Conservation (phyloP, 2,329 filamentous ascomycete genomes). For the Tricladium varicosporioides region DNA sequence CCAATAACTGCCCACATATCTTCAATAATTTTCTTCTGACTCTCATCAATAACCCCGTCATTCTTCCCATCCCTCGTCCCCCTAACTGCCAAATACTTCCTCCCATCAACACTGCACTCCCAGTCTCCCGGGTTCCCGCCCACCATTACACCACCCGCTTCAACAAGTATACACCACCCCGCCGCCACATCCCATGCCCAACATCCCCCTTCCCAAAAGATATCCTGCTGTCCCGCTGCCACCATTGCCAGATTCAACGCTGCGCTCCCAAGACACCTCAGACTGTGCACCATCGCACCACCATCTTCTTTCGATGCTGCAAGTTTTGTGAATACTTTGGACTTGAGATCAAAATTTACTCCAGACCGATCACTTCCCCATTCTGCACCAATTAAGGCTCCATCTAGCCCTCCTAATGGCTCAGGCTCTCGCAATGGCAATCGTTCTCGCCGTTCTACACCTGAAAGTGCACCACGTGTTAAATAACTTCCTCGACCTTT, state of each 20-base stretch:
- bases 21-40: slow-evolving; percentile 58
- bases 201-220: slow-evolving; percentile 81
- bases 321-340: slow-evolving; percentile 61
- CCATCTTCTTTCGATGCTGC: slow-evolving; percentile 57
- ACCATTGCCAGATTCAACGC: slow-evolving; percentile 74
- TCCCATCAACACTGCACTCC: slow-evolving; percentile 57
- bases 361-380: slow-evolving; percentile 71
- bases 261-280: slow-evolving; percentile 70
- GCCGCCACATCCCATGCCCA: slow-evolving; percentile 87
- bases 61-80: slow-evolving; percentile 50
- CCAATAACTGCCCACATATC: slow-evolving; percentile 64
- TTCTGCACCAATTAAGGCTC: slow-evolving; percentile 66
- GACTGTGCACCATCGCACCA: slow-evolving; percentile 73
- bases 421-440: slow-evolving; percentile 48
- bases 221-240: slow-evolving; percentile 67
- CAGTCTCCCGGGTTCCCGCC: slow-evolving; percentile 73
- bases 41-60: too few relatives aligned
- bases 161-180: slow-evolving; percentile 72
- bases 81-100: slow-evolving; percentile 62
- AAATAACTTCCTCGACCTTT: slow-evolving; percentile 53
- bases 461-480: too few relatives aligned
- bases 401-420: slow-evolving; percentile 58
- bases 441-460: slow-evolving; percentile 39
- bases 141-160: slow-evolving; percentile 72
- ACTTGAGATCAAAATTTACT: slow-evolving; percentile 69